These are phyloP conservation scores for Phytophthora pinifolia DNA, from an alignment of 352 stramenopile species.

Conservation along the genomic window DNA sequence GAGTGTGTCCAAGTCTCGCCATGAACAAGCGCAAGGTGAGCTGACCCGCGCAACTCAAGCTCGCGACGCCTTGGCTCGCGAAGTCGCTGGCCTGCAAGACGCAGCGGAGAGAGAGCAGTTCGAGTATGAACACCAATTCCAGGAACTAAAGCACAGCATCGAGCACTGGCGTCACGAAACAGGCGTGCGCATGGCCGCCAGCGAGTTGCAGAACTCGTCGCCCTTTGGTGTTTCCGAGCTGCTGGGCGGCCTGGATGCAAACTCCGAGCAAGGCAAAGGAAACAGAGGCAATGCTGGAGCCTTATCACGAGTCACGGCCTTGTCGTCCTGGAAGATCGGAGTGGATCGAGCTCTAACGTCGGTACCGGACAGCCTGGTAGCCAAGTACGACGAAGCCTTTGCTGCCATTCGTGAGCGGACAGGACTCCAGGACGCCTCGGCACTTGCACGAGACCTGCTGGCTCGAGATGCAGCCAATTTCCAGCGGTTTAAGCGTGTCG, in stretches of 20 bases:
- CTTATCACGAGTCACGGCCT: constrained; percentile 49
- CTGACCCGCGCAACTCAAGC: constrained; percentile 44
- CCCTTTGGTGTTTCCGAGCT: constrained; percentile 21
- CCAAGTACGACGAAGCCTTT: constrained; percentile 72
- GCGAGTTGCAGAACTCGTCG: constrained; percentile 7
- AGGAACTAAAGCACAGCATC: constrained; percentile 57
- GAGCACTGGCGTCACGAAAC: constrained; percentile 46
- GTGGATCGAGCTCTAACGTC: constrained; percentile 59
- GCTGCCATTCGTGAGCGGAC: constrained; percentile 57
- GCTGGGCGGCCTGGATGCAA: constrained; percentile 10
- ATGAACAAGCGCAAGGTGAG: constrained; percentile 49
- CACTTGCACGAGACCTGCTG: constrained; percentile 53
- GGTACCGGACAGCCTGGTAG: constrained; percentile 42
- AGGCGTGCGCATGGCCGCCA: constrained; percentile 17
- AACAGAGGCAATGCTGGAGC: constrained; percentile 22
- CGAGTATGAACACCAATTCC: constrained; percentile 65
- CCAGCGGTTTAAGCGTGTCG: constrained; percentile 76
- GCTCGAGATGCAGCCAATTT: constrained; percentile 77
- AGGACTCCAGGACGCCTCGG: constrained; percentile 49
- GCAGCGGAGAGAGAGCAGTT: constrained; percentile 54
- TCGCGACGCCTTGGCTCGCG: constrained; percentile 43
- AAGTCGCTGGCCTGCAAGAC: constrained; percentile 54
- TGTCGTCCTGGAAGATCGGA: constrained; percentile 78
- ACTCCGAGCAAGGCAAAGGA: constrained; percentile 26
- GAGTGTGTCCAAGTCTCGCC: constrained; percentile 46